Percentiles rank a stretch among this genome's conserved stretches.
Evolutionary conservation across 345 rosid species (phyloP).

Genomic region (Hibiscus tridactylites): DNA sequence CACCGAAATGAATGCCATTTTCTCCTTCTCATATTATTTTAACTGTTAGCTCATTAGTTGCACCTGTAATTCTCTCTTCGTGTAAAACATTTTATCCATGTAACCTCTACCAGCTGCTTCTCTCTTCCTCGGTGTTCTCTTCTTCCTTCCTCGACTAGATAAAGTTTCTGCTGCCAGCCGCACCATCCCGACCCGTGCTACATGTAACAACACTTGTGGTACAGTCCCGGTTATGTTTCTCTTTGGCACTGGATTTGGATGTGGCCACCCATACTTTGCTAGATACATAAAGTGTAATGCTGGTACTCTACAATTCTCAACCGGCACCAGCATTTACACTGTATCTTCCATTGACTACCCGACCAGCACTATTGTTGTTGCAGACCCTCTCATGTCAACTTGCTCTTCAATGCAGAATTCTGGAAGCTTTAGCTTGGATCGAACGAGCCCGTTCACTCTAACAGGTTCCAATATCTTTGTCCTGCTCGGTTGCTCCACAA

Average conservation of each 20-base stretch:
- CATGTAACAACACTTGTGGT: conserved; percentile 39
- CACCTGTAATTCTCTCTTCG: background rate
- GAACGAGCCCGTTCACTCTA: conserved; percentile 43
- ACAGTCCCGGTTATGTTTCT: conserved; percentile 41
- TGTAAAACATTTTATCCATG: conserved; percentile 25
- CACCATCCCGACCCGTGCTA: conserved; percentile 20
- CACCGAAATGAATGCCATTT: conserved; percentile 20
- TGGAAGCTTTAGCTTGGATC: conserved; percentile 50
- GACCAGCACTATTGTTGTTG: conserved; percentile 27
- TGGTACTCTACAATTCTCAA: conserved; percentile 43
- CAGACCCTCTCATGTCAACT: conserved; percentile 59
- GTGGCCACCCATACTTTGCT: conserved; percentile 48
- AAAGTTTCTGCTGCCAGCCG: conserved; percentile 18
- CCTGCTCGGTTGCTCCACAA: conserved; percentile 51
- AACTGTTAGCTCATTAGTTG: background rate
- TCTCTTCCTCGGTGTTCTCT: conserved; percentile 21
- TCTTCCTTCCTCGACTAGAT: conserved; percentile 14
- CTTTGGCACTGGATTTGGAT: conserved; percentile 46
- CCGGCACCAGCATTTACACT: conserved; percentile 40
- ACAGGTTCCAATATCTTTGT: conserved; percentile 39
- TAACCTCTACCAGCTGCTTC: conserved; percentile 16
- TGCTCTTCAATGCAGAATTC: conserved; percentile 58
- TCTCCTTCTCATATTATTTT: background rate
- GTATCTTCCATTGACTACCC: conserved; percentile 47
- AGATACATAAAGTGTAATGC: conserved; percentile 44